Percentiles rank a stretch among this genome's conserved stretches.
Conservation (phyloP, 306 rosid genomes). For the Inga leiocalycina region DNA sequence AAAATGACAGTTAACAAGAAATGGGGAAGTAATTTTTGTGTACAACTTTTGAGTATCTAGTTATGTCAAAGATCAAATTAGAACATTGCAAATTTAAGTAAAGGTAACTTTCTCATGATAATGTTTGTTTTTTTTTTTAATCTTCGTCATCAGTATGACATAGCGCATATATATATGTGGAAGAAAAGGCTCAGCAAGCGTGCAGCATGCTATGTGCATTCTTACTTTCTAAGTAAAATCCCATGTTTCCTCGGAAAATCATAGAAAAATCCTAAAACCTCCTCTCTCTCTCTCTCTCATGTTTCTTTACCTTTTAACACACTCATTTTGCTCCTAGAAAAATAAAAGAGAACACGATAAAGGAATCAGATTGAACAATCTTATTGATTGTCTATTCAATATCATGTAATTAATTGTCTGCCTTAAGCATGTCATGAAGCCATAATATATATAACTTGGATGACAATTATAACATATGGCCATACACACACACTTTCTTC, state of each 20-base stretch:
- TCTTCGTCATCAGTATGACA: neutral
- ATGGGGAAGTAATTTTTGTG: neutral
- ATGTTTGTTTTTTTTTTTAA: too few relatives aligned
- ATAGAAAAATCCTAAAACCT: neutral
- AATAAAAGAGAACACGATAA: neutral
- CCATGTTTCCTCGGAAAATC: neutral
- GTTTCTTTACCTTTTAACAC: neutral
- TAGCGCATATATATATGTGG: too few relatives aligned
- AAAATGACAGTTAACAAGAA: neutral
- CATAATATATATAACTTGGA: constrained; percentile 25
- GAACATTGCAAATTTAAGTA: neutral
- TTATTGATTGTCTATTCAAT: neutral
- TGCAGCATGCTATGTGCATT: constrained; percentile 1
- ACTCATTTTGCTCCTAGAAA: neutral
- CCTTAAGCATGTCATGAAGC: constrained; percentile 50
- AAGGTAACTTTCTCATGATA: neutral
- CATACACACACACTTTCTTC: neutral
- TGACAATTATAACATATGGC: neutral
- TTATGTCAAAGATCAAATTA: too few relatives aligned
- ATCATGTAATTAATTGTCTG: constrained; percentile 34
- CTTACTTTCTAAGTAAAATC: neutral
- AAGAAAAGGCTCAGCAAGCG: neutral
- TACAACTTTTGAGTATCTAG: neutral
- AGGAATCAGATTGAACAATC: neutral
- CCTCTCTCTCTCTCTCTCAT: neutral